Evolutionary conservation across 2,329 filamentous ascomycete species (phyloP).

Genomic region (Pleoardoris graminearum): DNA sequence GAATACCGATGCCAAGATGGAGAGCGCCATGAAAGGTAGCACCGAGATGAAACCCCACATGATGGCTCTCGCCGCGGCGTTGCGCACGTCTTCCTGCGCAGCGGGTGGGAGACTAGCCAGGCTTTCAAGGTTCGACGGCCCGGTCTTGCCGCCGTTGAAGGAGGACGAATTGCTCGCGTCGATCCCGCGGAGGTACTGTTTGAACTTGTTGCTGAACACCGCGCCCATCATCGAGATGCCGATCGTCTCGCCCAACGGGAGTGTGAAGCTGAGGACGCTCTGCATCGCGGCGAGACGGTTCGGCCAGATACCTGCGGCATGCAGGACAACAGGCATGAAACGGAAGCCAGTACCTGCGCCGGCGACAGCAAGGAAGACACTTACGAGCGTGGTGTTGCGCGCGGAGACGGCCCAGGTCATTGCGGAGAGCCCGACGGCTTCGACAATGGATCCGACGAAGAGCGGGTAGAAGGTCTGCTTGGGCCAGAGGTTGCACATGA

Average conservation of each 20-base stretch:
- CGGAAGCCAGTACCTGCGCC: constrained; percentile 66
- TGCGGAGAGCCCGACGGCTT: constrained; percentile 62
- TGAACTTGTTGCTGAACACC: constrained; percentile 66
- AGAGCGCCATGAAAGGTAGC: constrained; percentile 60
- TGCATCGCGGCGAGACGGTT: constrained; percentile 61
- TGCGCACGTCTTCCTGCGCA: constrained; percentile 46
- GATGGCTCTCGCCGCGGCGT: constrained; percentile 59
- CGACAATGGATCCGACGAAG: constrained; percentile 51
- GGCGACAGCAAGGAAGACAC: constrained; percentile 67
- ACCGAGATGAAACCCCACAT: constrained; percentile 68
- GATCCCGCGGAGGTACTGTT: constrained; percentile 32
- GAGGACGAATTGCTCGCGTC: constrained; percentile 22
- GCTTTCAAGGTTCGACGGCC: constrained; percentile 35
- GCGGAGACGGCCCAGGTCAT: constrained; percentile 61
- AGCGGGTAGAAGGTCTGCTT: constrained; percentile 65
- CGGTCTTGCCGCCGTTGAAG: constrained; percentile 23
- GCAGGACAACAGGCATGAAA: constrained; percentile 67
- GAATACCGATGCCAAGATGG: constrained; percentile 49
- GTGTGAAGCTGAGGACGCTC: constrained; percentile 61
- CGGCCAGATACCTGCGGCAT: constrained; percentile 66
- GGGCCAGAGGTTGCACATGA: constrained; percentile 64
- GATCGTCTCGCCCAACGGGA: constrained; percentile 67
- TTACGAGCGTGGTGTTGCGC: constrained; percentile 57
- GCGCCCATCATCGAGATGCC: constrained; percentile 69
- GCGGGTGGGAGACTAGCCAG: constrained; percentile 45